These are phyloP conservation scores for Lablab purpureus DNA, from an alignment of 306 rosid species.

Conservation along the genomic window DNA sequence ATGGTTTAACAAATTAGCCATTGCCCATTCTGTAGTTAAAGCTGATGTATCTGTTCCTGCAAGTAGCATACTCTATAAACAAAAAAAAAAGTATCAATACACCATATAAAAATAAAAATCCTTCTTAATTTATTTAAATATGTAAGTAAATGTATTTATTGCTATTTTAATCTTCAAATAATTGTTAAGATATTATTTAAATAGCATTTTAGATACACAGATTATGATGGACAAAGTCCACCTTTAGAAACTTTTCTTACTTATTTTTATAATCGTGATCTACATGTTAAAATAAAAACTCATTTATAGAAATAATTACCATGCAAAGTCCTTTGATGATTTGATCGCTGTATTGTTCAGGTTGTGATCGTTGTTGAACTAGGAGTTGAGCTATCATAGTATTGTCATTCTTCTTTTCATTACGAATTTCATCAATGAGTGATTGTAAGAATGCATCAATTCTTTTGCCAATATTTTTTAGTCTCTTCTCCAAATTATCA, in stretches of 20 bases:
- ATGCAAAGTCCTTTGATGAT: neutral
- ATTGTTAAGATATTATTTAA: no score
- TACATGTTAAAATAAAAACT: no score
- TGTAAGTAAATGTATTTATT: no score
- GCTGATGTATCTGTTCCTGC: no score
- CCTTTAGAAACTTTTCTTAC: no score
- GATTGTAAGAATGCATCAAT: neutral
- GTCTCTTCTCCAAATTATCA: neutral
- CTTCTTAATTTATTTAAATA: neutral
- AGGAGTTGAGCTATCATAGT: neutral
- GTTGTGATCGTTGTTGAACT: neutral
- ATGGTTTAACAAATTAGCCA: no score
- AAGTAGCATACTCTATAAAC: neutral
- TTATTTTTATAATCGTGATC: no score
- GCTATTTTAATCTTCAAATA: no score
- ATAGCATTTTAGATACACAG: no score
- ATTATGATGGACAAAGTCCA: no score
- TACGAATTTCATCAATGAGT: neutral
- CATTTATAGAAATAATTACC: neutral
- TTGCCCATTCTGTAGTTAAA: no score
- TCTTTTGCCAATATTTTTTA: neutral
- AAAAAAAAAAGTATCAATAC: neutral
- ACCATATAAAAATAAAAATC: neutral
- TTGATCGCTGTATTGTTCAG: neutral
- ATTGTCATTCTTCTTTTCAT: neutral